Evolutionary conservation across 2,329 filamentous ascomycete genomes (phyloP).

Genomic region (Cytospora mali): DNA sequence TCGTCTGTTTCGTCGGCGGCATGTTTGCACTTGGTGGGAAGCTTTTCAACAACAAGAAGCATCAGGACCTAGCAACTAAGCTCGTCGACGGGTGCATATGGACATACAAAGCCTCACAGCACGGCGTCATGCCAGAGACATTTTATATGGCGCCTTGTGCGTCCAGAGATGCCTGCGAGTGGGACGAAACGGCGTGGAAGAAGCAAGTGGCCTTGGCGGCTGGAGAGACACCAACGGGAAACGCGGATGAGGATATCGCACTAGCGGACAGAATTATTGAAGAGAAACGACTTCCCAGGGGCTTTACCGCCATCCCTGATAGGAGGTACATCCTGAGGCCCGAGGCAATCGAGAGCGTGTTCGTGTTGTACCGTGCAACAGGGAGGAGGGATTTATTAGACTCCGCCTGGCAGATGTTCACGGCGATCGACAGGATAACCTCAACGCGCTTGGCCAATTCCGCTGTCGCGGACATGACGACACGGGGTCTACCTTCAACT

Average conservation of each 20-base stretch:
- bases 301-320: constrained; percentile 19
- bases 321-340: constrained; percentile 25
- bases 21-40: constrained; percentile 53
- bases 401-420: constrained; percentile 26
- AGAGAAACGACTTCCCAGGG: constrained; percentile 14
- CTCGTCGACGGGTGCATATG: constrained; percentile 56
- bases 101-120: constrained; percentile 50
- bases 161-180: constrained; percentile 32
- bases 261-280: constrained; percentile 16
- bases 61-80: constrained; percentile 48
- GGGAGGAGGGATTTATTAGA: constrained; percentile 22
- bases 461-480: constrained; percentile 21
- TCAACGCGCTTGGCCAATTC: constrained; percentile 18
- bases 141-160: constrained; percentile 47
- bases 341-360: constrained; percentile 28
- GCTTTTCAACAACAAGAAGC: constrained; percentile 44
- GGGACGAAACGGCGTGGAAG: constrained; percentile 37
- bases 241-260: constrained; percentile 11
- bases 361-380: constrained; percentile 23
- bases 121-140: constrained; percentile 57
- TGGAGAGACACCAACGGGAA: constrained; percentile 16
- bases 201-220: constrained; percentile 22
- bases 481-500: not conserved
- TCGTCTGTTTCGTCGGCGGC: constrained; percentile 56
- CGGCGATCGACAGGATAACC: constrained; percentile 17